Conservation (phyloP, 805 yeast genomes). For the Kuraishia ogatae region DNA sequence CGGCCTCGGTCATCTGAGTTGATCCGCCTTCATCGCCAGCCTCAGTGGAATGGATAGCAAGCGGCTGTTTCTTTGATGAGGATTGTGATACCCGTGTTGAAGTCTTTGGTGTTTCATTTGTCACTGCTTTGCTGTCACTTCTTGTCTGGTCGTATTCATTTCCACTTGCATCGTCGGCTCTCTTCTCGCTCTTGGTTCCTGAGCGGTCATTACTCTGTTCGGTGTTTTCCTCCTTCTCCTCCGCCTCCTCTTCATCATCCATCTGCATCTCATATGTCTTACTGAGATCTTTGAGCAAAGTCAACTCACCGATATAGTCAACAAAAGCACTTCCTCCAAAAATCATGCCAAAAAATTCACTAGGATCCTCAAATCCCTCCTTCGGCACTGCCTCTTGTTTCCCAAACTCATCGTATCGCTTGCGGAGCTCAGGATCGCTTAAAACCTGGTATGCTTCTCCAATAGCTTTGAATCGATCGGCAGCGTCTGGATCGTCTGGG, state of each 20-base stretch:
- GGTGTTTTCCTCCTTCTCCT: conserved; percentile 5
- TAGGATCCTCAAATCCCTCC: conserved; percentile 71
- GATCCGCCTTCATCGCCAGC: conserved; percentile 9
- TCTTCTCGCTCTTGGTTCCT: background rate
- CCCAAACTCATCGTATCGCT: conserved; percentile 68
- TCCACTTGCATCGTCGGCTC: background rate
- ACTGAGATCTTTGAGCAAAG: conserved; percentile 68
- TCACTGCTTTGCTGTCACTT: background rate
- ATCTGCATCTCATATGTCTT: conserved; percentile 14
- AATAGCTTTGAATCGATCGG: conserved; percentile 55
- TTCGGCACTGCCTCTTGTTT: conserved; percentile 62
- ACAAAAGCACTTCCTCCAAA: conserved; percentile 89
- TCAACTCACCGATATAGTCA: conserved; percentile 82
- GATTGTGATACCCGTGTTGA: background rate
- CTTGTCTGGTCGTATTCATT: background rate
- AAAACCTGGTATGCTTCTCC: conserved; percentile 73
- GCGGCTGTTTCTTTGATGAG: conserved; percentile 33
- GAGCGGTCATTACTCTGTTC: no score
- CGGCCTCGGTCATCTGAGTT: conserved; percentile 14
- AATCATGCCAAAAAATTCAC: conserved; percentile 59
- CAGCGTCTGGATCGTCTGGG: conserved; percentile 68
- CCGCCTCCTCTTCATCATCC: conserved; percentile 35
- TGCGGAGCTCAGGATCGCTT: conserved; percentile 53
- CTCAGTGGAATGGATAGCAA: conserved; percentile 18
- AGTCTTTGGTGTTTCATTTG: background rate